phyloP scores from a whole-genome alignment of 169 alveolate species.

The Perkinsus marinus region DNA sequence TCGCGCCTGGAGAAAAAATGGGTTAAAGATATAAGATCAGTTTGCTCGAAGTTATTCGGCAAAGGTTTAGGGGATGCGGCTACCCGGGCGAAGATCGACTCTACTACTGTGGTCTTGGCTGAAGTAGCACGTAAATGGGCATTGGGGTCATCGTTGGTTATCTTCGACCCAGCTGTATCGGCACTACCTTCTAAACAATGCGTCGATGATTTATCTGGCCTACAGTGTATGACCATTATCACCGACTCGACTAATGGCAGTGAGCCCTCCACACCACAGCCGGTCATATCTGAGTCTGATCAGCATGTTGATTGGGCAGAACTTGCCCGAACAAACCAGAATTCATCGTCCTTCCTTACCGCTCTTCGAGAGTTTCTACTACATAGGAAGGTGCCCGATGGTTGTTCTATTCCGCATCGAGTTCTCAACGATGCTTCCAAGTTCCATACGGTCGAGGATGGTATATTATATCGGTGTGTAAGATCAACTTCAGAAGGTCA shows the following conservation, averaged over 20 bases:
- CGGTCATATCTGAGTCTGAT: neutral
- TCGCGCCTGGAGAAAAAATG: neutral
- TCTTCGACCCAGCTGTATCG: neutral
- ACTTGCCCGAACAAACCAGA: neutral
- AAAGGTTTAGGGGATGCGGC: neutral
- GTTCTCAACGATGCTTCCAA: neutral
- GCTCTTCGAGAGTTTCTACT: neutral
- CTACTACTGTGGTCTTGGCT: neutral
- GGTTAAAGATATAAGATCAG: neutral
- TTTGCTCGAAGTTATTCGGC: neutral
- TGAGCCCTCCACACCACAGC: neutral
- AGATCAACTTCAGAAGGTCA: neutral
- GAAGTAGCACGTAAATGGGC: neutral
- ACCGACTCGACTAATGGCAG: neutral
- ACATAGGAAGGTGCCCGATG: neutral
- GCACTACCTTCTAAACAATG: neutral
- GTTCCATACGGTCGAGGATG: neutral
- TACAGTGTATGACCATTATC: neutral
- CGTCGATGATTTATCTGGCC: neutral
- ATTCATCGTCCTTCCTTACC: neutral
- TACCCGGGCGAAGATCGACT: neutral
- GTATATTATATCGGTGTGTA: neutral
- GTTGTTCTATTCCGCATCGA: neutral
- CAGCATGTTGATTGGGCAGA: neutral
- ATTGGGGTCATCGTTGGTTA: neutral